Conservation (phyloP, 805 yeast species). For the Maudiozyma pseudohumilis region DNA sequence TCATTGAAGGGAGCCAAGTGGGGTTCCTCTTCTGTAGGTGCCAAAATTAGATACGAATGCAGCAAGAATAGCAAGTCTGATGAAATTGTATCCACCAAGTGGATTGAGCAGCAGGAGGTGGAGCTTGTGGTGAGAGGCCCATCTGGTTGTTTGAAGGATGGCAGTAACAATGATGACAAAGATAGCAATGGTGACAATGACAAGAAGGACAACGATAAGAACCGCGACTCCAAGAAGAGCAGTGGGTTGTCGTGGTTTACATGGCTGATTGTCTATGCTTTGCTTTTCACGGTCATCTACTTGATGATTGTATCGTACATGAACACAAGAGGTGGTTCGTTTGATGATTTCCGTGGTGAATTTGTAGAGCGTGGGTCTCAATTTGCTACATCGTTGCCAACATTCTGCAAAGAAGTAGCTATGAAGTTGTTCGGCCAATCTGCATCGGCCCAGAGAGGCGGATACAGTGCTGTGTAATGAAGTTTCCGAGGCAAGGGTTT, state of each 20-base stretch:
- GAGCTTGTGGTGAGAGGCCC: conserved; percentile 32
- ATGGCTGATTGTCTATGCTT: conserved; percentile 63
- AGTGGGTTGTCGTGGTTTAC: conserved; percentile 39
- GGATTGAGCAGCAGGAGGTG: conserved; percentile 20
- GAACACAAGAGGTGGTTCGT: conserved; percentile 55
- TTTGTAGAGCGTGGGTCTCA: conserved; percentile 59
- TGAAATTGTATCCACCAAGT: conserved; percentile 13
- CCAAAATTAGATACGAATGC: conserved; percentile 42
- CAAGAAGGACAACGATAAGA: conserved; percentile 19
- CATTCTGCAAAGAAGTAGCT: conserved; percentile 55
- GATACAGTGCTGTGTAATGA: conserved; percentile 78
- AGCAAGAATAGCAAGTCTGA: conserved; percentile 30
- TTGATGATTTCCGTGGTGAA: conserved; percentile 65
- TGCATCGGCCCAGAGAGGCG: conserved; percentile 55
- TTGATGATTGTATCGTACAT: conserved; percentile 62
- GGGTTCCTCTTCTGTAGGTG: conserved; percentile 52
- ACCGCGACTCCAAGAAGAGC: conserved; percentile 20
- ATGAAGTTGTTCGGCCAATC: conserved; percentile 49
- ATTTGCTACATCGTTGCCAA: conserved; percentile 49
- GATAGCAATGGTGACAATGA: conserved; percentile 18
- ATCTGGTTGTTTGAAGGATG: conserved; percentile 34
- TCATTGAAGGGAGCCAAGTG: conserved; percentile 48
- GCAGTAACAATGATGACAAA: conserved; percentile 15
- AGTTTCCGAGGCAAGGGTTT: too few species aligned
- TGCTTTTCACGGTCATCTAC: conserved; percentile 68